Evolutionary conservation across 148 eudicot genomes (phyloP), one percentile per base, ranked within the genome.

Genomic region (Diospyros kaki): DNA sequence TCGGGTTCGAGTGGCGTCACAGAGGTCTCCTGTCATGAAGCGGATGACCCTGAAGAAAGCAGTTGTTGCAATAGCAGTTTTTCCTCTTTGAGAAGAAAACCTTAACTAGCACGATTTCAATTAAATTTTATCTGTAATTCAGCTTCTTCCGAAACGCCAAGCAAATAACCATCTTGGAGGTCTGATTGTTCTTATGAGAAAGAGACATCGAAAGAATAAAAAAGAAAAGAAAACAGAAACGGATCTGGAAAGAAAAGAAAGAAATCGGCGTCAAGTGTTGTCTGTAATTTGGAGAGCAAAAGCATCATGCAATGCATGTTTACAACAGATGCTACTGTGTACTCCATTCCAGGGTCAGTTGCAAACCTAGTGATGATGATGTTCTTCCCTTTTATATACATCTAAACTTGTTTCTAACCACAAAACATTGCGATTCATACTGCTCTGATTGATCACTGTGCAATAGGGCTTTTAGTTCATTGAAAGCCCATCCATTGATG

Each of bases 1-100:
- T 91, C 97, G 5, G 97, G 87, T 42, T 87, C 93, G 1, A 94
- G 98, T 76, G 97, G 91, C 11, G 77, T 94, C 40, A 94, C 98
- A 2, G 89, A 85, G 76, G 73, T 75, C 14, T 81, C 90, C 51
- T 65, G 63, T 14, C 67, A 78, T 54, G 84, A 65, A 54, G 64
- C 85, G 9, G 88, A 83, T 41, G 98, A 82, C 12, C 80, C 75
- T 4, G 73, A 90, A 60, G 97, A 90, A 58, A 87, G 87, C 83
- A 94, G 91, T 81, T 85, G 91, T 87, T 76, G 81, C 72, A 80
- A 82, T 83, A 88, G 92, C 28, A 28, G 28, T 73, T 76, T 87
- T 70, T 73, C 87, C 14, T 64, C 83, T 53, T 75, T 78, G 8
- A 75, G 74, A 64, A 79, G 66, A 72, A 81, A 88, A 76, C 79